Base-by-base conservation (phyloP, 768 basidiomycete genomes). In the Butyriboletus loyo region DNA sequence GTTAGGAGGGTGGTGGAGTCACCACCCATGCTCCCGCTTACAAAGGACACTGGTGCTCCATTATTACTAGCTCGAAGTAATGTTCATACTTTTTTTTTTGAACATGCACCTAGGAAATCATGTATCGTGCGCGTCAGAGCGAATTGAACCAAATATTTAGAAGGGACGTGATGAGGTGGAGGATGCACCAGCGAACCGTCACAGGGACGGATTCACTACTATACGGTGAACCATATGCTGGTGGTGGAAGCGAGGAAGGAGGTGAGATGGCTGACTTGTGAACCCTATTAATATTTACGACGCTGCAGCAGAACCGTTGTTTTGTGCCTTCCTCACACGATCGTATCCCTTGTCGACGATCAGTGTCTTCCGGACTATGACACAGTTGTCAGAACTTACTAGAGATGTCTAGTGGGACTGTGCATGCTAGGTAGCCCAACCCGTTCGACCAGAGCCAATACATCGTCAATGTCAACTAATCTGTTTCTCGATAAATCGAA, bases 11-110 rank as follows among this genome's bases (percentile, higher is more conserved):
- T 46, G 7, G 45, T 36, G 7, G 32, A 46, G 24, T 46, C 32
- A 5, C 31, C 45, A n/a, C 10, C 45, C 10, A 34, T 22, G 5
- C 24, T 24, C 24, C 32, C 32, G 11, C 32, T n/a, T 17, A 25
- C 13, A 34, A 13, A 13, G 25, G 46, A 46, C 46, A 14, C 19
- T 46, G 17, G 46, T 34, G 22, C 46, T 46, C 24, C 46, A 46
- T 15, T 19, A 19, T 46, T 46, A 46, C 24, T 37, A 34, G 46
- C 36, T 46, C 24, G 25, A 46, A 37, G 1, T 37, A 4, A 38
- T 46, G 34, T 34, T 46, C 46, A 7, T 46, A 36, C 46, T n/a
- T n/a, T n/a, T n/a, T n/a, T n/a, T n/a, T n/a, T n/a, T n/a, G 46
- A 46, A 46, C 46, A 46, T 13, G 46, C 46, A 37, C 22, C 32